These are phyloP conservation scores for Mucor saturninus DNA, from an alignment of 371 early-diverging fungal species.

Conservation along the genomic window DNA sequence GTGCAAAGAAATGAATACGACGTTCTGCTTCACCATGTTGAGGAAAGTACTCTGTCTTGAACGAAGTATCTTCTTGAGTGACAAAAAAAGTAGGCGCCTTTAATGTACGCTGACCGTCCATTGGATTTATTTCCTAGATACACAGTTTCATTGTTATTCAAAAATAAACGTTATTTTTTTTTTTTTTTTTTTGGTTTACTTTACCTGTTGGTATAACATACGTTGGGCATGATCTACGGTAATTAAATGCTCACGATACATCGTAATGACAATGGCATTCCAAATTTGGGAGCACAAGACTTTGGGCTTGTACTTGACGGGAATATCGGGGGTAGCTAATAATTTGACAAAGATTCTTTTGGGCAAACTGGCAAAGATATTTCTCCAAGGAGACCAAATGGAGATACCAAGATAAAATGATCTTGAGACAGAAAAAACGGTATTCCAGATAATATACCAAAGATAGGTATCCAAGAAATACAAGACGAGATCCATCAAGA, in stretches of 20 bases:
- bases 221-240: conserved; percentile 81
- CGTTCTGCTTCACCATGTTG: conserved; percentile 84
- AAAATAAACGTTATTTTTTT: background rate
- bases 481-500: conserved; percentile 76
- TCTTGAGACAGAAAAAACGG: conserved; percentile 77
- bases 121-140: conserved; percentile 52
- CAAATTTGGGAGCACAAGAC: conserved; percentile 83
- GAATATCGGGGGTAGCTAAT: conserved; percentile 75
- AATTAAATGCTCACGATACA: conserved; percentile 87
- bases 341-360: conserved; percentile 85
- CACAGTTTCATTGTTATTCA: background rate
- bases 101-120: conserved; percentile 70
- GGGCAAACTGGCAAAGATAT: conserved; percentile 84
- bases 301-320: conserved; percentile 75
- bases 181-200: background rate
- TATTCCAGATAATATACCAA: conserved; percentile 92
- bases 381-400: conserved; percentile 89
- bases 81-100: conserved; percentile 87
- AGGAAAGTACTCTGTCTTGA: conserved; percentile 80
- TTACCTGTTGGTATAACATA: conserved; percentile 81
- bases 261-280: conserved; percentile 88
- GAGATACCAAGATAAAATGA: conserved; percentile 86
- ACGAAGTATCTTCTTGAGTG: conserved; percentile 81
- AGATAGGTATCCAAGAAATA: conserved; percentile 92
- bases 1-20: conserved; percentile 88